Evolutionary conservation across 2,329 filamentous ascomycete genomes (phyloP).

Genomic region (Metarhizium anisopliae): DNA sequence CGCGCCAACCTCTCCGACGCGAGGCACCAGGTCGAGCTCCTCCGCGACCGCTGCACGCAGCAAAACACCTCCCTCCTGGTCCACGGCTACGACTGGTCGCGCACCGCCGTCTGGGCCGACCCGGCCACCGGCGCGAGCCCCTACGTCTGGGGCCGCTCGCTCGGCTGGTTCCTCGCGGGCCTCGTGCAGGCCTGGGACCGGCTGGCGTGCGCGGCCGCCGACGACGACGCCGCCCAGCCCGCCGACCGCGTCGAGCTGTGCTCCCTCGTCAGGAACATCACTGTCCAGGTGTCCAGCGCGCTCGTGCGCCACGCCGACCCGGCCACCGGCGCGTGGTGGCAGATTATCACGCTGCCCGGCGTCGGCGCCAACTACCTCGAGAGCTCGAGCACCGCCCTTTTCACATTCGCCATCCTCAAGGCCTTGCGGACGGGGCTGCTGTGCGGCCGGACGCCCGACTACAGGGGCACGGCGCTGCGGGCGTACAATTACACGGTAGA

Average conservation of each 20-base stretch:
- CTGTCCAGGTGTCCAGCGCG: background rate
- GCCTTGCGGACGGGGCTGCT: constrained; percentile 5
- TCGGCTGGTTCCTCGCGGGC: constrained; percentile 46
- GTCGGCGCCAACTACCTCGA: constrained; percentile 51
- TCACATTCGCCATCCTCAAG: constrained; percentile 31
- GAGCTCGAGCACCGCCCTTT: constrained; percentile 50
- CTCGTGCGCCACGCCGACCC: constrained; percentile 30
- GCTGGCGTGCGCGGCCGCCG: constrained; percentile 14
- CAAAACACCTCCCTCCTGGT: constrained; percentile 15
- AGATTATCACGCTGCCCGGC: constrained; percentile 38
- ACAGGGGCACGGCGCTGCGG: no score
- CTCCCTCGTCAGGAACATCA: constrained; percentile 11
- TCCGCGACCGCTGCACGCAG: constrained; percentile 9
- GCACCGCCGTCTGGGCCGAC: constrained; percentile 42
- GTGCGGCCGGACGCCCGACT: background rate
- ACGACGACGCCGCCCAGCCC: background rate
- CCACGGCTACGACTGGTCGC: constrained; percentile 45
- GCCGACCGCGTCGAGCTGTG: background rate
- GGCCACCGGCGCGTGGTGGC: constrained; percentile 45
- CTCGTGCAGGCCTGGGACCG: constrained; percentile 40
- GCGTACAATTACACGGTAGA: no score
- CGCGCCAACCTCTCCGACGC: constrained; percentile 1
- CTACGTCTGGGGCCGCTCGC: constrained; percentile 42
- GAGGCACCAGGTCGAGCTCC: constrained; percentile 10
- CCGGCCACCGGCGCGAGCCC: constrained; percentile 39